These are phyloP conservation scores for Anacardium occidentale DNA, from an alignment of 345 rosid species.

Conservation along the genomic window DNA sequence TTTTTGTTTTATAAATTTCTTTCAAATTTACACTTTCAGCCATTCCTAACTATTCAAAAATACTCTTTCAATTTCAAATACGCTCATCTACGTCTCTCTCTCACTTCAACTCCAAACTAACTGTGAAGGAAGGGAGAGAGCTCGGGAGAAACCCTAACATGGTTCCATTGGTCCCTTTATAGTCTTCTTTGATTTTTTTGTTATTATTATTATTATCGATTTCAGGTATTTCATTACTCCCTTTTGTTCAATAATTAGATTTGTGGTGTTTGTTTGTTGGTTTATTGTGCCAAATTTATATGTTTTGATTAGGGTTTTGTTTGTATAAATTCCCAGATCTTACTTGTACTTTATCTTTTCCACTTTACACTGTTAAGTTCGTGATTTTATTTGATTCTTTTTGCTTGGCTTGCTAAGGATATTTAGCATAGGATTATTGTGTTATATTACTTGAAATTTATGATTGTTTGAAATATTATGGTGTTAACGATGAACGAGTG, in stretches of 20 bases:
- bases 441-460: background rate
- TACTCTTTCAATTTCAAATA: background rate
- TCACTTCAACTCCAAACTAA: background rate
- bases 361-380: too few species aligned
- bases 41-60: constrained; percentile 2
- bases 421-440: background rate
- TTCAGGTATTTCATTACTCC: constrained; percentile 25
- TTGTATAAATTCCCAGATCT: background rate
- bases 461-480: background rate
- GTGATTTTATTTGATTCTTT: background rate
- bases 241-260: constrained; percentile 20
- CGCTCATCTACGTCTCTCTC: background rate
- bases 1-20: background rate
- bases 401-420: background rate
- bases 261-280: constrained; percentile 19
- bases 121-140: background rate
- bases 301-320: background rate
- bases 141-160: constrained; percentile 33
- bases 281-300: constrained; percentile 15
- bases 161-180: background rate
- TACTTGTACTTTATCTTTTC: background rate
- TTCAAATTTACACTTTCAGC: background rate
- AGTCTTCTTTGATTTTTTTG: constrained; percentile 3
- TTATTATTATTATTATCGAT: background rate
- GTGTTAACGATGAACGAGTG: background rate